Conservation (phyloP, 768 basidiomycete genomes). For the Leccinum incarnatum region DNA sequence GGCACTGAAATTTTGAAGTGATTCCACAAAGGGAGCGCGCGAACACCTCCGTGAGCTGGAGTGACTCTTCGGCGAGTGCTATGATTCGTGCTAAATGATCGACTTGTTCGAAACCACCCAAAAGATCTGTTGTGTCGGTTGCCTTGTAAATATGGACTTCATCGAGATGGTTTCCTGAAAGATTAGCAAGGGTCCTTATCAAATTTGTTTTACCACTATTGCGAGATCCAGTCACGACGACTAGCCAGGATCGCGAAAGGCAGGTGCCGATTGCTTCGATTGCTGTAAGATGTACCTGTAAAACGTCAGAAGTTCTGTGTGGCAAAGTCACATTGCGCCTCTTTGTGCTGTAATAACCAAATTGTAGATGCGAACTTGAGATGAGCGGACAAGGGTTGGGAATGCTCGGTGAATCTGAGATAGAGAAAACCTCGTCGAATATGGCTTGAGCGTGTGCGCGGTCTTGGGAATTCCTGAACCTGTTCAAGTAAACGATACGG, state of each 20-base stretch:
- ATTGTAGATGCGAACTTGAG: conserved; percentile 50
- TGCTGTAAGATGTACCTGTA: conserved; percentile 61
- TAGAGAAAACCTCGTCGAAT: conserved; percentile 54
- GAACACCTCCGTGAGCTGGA: conserved; percentile 38
- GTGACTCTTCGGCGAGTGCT: conserved; percentile 39
- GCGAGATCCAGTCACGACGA: conserved; percentile 79
- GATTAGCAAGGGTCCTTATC: conserved; percentile 64
- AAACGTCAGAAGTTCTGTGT: conserved; percentile 46
- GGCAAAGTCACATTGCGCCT: conserved; percentile 34
- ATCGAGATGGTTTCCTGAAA: conserved; percentile 63
- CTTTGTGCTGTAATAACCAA: conserved; percentile 57
- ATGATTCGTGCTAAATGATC: conserved; percentile 46
- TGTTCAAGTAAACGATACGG: conserved; percentile 73
- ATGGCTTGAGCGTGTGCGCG: conserved; percentile 47
- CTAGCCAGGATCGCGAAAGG: conserved; percentile 76
- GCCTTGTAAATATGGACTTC: conserved; percentile 81
- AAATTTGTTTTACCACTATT: conserved; percentile 79
- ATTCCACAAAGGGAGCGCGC: conserved; percentile 35
- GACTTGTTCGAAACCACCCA: conserved; percentile 95
- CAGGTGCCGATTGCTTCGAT: conserved; percentile 77
- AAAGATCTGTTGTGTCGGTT: conserved; percentile 89
- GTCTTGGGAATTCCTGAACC: conserved; percentile 79
- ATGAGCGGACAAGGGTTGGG: conserved; percentile 36
- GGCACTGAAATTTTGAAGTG: conserved; percentile 16
- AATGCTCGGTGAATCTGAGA: conserved; percentile 33